These are phyloP conservation scores for Sporothrix curviconia DNA, from an alignment of 2,329 filamentous ascomycete species.

Conservation along the genomic window DNA sequence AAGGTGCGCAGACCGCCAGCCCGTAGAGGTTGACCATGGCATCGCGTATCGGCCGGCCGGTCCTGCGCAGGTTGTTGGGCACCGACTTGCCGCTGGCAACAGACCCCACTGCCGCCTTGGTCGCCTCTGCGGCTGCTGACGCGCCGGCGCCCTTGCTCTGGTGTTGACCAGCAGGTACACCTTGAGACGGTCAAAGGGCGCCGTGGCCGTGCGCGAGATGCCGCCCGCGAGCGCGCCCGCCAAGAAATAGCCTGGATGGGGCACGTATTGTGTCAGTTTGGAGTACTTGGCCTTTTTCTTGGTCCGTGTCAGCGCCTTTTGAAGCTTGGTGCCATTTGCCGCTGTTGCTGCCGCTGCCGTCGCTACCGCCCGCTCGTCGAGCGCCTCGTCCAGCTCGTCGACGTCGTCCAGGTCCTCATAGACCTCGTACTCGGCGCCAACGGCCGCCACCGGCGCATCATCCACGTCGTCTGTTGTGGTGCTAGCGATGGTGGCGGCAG, in stretches of 20 bases:
- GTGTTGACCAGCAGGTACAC: constrained; percentile 96
- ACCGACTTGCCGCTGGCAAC: constrained; percentile 63
- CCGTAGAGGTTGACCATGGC: constrained; percentile 73
- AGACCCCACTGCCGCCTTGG: constrained; percentile 61
- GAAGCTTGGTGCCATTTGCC: constrained; percentile 13
- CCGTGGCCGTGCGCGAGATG: constrained; percentile 89
- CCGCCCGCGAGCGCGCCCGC: constrained; percentile 92
- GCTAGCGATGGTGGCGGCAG: too few species aligned
- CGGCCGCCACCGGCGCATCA: neutral
- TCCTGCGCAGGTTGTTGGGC: constrained; percentile 56
- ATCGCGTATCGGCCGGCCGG: constrained; percentile 61
- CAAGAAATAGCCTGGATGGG: constrained; percentile 93
- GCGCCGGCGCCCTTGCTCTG: constrained; percentile 25
- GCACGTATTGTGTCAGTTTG: constrained; percentile 62
- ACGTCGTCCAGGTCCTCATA: constrained; percentile 4
- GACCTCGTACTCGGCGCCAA: constrained; percentile 6
- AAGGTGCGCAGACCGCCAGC: constrained; percentile 82
- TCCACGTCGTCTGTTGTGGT: too few species aligned
- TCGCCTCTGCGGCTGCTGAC: constrained; percentile 31
- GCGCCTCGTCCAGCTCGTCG: constrained; percentile 4
- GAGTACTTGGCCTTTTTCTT: neutral
- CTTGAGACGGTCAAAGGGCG: constrained; percentile 92
- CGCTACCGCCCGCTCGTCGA: too few species aligned
- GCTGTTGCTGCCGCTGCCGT: neutral
- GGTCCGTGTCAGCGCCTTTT: neutral